Percentiles rank a stretch among this genome's conserved stretches.
phyloP scores from a whole-genome alignment of 83 land plant species.

The Diphasiastrum complanatum region DNA sequence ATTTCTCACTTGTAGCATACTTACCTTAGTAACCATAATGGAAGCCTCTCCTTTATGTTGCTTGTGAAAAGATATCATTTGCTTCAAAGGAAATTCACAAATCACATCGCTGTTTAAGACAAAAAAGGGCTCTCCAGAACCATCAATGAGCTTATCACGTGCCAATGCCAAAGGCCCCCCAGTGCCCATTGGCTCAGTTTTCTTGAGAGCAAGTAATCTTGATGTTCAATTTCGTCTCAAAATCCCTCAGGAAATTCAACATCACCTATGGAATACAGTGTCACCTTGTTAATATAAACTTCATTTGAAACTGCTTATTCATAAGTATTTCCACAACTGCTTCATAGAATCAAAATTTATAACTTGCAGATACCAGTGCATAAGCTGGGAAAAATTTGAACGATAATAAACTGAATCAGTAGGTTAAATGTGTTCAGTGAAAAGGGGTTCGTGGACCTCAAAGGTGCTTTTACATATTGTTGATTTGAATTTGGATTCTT shows the following conservation, averaged over 20 bases:
- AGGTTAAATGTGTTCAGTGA: too few relatives aligned
- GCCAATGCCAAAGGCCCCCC: conserved; percentile 96
- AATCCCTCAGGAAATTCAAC: conserved; percentile 85
- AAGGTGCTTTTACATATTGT: too few relatives aligned
- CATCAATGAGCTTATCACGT: conserved; percentile 70
- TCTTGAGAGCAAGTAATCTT: conserved; percentile 89
- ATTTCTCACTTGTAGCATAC: neutral
- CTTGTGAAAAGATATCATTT: conserved; percentile 83
- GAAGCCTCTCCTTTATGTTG: conserved; percentile 89
- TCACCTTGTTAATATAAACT: too few relatives aligned
- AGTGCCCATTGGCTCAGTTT: conserved; percentile 92
- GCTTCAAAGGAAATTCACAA: conserved; percentile 76
- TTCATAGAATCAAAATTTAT: too few relatives aligned
- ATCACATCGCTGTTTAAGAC: conserved; percentile 94
- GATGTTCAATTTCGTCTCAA: conserved; percentile 66
- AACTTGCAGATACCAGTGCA: too few relatives aligned
- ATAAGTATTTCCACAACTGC: too few relatives aligned
- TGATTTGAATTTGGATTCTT: too few relatives aligned
- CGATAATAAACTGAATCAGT: too few relatives aligned
- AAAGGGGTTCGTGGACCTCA: too few relatives aligned
- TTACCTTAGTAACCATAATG: conserved; percentile 96
- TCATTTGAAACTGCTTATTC: too few relatives aligned
- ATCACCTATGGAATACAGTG: conserved; percentile 88
- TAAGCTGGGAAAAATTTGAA: too few relatives aligned
- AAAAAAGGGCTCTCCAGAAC: conserved; percentile 80